Base-by-base conservation (phyloP, 2,329 filamentous ascomycete species). In the Didymellaceae sp. region DNA sequence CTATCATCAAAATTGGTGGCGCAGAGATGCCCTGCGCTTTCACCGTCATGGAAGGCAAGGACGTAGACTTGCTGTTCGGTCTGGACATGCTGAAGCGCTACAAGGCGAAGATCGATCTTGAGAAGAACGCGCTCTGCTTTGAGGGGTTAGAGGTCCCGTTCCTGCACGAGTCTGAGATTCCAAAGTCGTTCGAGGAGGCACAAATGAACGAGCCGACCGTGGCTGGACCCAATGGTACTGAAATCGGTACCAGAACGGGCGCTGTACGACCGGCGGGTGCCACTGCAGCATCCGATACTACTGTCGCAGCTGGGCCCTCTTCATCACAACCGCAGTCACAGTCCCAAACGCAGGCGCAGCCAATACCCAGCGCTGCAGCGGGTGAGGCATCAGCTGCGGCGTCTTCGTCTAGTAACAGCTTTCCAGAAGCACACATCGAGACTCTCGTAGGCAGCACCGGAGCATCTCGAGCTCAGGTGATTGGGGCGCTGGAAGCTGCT, bases 11-110 rank as follows among this genome's bases (percentile, higher is more conserved):
- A 74, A 94, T 99, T 61, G 94, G 93, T 44, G 85, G 83, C 32
- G 84, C 93, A 55, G 91, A 91, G 70, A 80, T 99, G 62, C 88
- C 93, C 2, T 97, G 92, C 77, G 94, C 91, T 52, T 99, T 99
- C 74, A 99, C 94, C 3, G 94, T 99, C 68, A 99, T 99, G 94
- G 94, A 99, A 77, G 94, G 94, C 58, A 99, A 97, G 75, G 86
- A 91, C 43, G 94, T 99, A 18, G 94, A 97, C 71, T 80, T 99
- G 14, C 82, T 99, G 2, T 84, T 99, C 10, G 94, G 94, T 3
- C 78, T 99, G 32, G 94, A 99, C 73, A 99, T 99, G 90, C 81
- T 99, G 55, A 97, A 96, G 77, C 86, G 94, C 30, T 92, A 97
- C 74, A 93, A 96, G 74, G 94, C 93, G 26, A 89, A 83, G 63